Evolutionary conservation across 768 basidiomycete species (phyloP).

Genomic region (Collybia mongolica): DNA sequence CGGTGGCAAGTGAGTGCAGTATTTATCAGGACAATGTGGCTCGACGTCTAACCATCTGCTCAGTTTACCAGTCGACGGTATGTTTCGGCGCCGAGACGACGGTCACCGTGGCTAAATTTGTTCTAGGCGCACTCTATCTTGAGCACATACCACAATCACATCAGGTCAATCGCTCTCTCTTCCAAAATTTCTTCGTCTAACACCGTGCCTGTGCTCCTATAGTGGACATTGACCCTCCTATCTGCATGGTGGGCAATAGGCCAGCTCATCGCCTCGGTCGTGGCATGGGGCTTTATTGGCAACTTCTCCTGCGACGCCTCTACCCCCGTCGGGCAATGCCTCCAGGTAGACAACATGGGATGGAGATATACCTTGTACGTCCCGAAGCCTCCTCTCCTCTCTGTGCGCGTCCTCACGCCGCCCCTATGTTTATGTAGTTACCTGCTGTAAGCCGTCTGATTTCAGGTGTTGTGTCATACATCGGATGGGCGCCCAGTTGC

Average conservation of each 20-base stretch:
- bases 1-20: constrained; percentile 44
- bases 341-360: constrained; percentile 51
- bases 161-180: constrained; percentile 27
- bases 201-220: constrained; percentile 5
- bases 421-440: not conserved
- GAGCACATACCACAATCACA: constrained; percentile 42
- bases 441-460: not conserved
- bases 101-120: not conserved
- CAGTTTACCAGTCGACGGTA: constrained; percentile 48
- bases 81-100: constrained; percentile 8
- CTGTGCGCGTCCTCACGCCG: not conserved
- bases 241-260: constrained; percentile 55
- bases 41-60: constrained; percentile 16
- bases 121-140: constrained; percentile 39
- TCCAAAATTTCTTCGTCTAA: constrained; percentile 3
- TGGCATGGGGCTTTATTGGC: constrained; percentile 56
- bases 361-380: constrained; percentile 56
- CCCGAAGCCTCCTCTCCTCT: not conserved
- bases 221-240: constrained; percentile 56
- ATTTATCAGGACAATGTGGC: constrained; percentile 13
- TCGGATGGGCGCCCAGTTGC: not conserved
- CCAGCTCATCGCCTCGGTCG: constrained; percentile 47
- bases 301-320: constrained; percentile 48
- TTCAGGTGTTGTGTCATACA: not conserved
- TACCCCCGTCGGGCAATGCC: constrained; percentile 36